Evolutionary conservation across 495 filamentous ascomycete genomes (phyloP).

Genomic region (Hypoxylon lienhwacheense): DNA sequence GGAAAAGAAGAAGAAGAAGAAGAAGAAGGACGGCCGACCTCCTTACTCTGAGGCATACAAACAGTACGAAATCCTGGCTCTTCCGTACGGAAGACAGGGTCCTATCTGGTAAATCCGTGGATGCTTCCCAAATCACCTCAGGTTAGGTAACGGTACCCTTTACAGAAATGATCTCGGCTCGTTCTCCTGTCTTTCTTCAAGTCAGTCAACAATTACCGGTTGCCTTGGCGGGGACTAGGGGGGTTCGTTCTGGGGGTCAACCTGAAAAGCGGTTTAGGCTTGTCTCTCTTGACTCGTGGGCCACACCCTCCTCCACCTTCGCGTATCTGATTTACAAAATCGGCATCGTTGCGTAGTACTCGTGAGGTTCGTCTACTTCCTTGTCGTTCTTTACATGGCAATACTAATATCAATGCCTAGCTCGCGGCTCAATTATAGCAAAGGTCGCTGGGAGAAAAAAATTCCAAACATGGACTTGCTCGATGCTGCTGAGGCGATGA

Average conservation of each 20-base stretch:
- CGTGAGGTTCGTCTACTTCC: background rate
- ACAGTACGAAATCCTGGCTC: slow-evolving; percentile 1
- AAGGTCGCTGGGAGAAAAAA: too few species aligned
- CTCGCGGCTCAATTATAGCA: too few species aligned
- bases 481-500: slow-evolving; percentile 5
- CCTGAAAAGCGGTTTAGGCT: slow-evolving; percentile 22
- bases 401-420: too few species aligned
- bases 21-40: too few species aligned
- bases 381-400: too few species aligned
- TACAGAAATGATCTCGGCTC: slow-evolving; percentile 26
- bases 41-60: slow-evolving; percentile 11
- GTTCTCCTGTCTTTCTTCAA: slow-evolving; percentile 9
- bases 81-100: background rate
- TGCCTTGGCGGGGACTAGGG: slow-evolving; percentile 30
- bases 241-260: slow-evolving; percentile 19
- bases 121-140: background rate
- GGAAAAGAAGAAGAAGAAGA: background rate
- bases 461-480: too few species aligned
- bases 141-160: slow-evolving; percentile 4
- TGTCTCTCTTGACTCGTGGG: slow-evolving; percentile 28
- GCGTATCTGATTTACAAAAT: slow-evolving; percentile 22
- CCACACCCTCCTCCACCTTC: slow-evolving; percentile 4
- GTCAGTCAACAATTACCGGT: slow-evolving; percentile 28
- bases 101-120: slow-evolving; percentile 4
- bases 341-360: slow-evolving; percentile 5